Base-by-base conservation (phyloP, 1,139 yeast genomes). In the Arxiozyma slooffiae region DNA sequence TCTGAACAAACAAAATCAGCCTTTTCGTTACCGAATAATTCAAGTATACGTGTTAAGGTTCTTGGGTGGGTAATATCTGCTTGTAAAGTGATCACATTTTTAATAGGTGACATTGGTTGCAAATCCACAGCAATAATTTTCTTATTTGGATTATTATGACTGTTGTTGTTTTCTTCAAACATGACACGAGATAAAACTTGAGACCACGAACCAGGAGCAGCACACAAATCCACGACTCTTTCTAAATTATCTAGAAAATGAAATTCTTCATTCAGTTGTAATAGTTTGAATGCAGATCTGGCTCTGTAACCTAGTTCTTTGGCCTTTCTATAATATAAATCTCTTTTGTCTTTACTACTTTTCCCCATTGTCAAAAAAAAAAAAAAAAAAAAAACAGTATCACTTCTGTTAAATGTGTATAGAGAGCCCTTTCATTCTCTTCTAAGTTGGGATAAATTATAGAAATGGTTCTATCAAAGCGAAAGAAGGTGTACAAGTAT, bases 181-280 rank as follows among this genome's bases (percentile, higher is more conserved):
- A 87, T 69, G 56, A 81, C 83, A 54, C 85, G 70, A 9, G 95
- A 80, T n/a, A 92, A 75, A 1, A 92, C 98, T 65, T 92, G 98
- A 1, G 96, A 86, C 98, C 98, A 92, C 4, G 97, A 88, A 1
- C 98, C 98, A 1, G 98, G 98, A 4, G 98, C 98, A 20, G 98
- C 98, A 75, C 98, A 92, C 41, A 92, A 74, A 69, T 92, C 98
- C 9, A 92, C 98, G 7, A 92, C 98, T 58, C 96, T 73, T 44
- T 75, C 74, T 39, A 88, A 79, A 49, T 81, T 75, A 60, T 92
- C 85, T 14, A 92, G 75, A 49, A 66, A 64, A 57, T 84, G 82
- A 66, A 92, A 92, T 66, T 90, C 90, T 52, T 90, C 95, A 63
- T 92, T 85, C 44, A 92, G 71, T 66, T 92, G 98, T 9, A 92